Evolutionary conservation across 192 early-diverging fungal species (phyloP).

Genomic region (Lunasporangiospora selenospora): DNA sequence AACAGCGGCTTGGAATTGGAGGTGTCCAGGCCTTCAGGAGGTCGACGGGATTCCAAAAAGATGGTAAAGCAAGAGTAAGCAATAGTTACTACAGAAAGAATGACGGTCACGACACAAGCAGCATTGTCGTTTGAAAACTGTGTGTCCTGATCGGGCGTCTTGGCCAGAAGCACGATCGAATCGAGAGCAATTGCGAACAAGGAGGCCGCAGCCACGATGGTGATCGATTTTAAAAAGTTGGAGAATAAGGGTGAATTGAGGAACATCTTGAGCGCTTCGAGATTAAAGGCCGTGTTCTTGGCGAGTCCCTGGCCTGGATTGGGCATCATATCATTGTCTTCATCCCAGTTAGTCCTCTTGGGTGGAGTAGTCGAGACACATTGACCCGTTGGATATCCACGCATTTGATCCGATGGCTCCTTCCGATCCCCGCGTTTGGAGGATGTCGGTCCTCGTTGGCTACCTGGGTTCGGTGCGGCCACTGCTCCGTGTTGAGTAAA

Average conservation of each 20-base stretch:
- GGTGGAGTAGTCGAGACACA: slow-evolving; percentile 23
- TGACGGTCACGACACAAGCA: slow-evolving; percentile 21
- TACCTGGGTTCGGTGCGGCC: no score
- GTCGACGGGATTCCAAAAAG: slow-evolving; percentile 41
- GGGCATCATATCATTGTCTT: slow-evolving; percentile 9
- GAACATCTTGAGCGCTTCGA: slow-evolving; percentile 28
- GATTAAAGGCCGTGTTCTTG: slow-evolving; percentile 34
- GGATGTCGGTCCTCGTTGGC: no score
- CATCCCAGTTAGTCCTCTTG: slow-evolving; percentile 34
- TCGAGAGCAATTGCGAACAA: slow-evolving; percentile 37
- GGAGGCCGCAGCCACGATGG: slow-evolving; percentile 24
- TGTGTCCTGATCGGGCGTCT: slow-evolving; percentile 7
- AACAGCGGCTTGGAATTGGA: slow-evolving; percentile 37
- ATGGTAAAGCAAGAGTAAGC: slow-evolving; percentile 46
- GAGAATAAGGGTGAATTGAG: slow-evolving; percentile 42
- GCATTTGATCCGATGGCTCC: slow-evolving; percentile 8
- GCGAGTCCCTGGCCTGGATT: background rate
- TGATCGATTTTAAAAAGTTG: slow-evolving; percentile 27
- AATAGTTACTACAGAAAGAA: slow-evolving; percentile 29
- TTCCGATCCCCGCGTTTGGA: slow-evolving; percentile 13
- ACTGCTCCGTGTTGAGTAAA: no score
- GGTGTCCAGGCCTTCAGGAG: slow-evolving; percentile 34
- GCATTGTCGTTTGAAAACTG: slow-evolving; percentile 31
- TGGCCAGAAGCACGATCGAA: slow-evolving; percentile 20
- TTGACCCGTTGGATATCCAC: slow-evolving; percentile 41